Conservation (phyloP, 805 yeast genomes). For the Candida maris region DNA sequence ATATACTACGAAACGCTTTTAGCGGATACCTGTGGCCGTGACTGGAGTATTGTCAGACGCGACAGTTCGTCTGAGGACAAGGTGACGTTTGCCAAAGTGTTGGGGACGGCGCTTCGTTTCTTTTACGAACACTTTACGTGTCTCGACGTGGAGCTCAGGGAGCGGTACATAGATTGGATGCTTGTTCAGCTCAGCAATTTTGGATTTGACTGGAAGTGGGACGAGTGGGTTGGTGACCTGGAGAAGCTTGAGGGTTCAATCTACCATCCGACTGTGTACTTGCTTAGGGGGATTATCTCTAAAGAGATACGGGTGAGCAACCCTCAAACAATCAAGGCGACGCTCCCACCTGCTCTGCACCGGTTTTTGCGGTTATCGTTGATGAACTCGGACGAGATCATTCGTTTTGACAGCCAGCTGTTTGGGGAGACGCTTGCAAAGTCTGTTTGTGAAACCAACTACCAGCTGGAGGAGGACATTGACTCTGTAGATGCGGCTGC, state of each 20-base stretch:
- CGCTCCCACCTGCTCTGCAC: slow-evolving; percentile 60
- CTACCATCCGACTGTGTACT: slow-evolving; percentile 69
- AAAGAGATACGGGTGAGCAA: slow-evolving; percentile 86
- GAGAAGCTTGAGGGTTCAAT: slow-evolving; percentile 39
- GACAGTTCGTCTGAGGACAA: slow-evolving; percentile 21
- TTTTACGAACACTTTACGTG: slow-evolving; percentile 64
- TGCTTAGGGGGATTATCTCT: slow-evolving; percentile 72
- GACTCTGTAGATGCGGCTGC: slow-evolving; percentile 18
- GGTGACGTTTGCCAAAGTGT: slow-evolving; percentile 80
- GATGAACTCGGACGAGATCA: slow-evolving; percentile 32
- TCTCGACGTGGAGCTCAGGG: slow-evolving; percentile 72
- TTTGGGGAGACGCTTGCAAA: slow-evolving; percentile 30
- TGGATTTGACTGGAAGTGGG: slow-evolving; percentile 97
- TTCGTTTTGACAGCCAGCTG: slow-evolving; percentile 34
- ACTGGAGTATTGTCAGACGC: slow-evolving; percentile 47
- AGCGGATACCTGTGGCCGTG: slow-evolving; percentile 81
- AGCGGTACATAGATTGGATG: slow-evolving; percentile 84
- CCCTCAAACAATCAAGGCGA: slow-evolving; percentile 62
- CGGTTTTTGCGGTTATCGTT: slow-evolving; percentile 44
- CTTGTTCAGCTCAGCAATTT: slow-evolving; percentile 89
- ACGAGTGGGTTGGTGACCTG: slow-evolving; percentile 77
- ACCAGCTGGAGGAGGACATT: slow-evolving; percentile 17
- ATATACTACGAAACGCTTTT: slow-evolving; percentile 82
- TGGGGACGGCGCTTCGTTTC: slow-evolving; percentile 87
- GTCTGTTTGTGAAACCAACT: slow-evolving; percentile 12